Evolutionary conservation across 208 protist species (phyloP), one percentile per base, ranked within the genome.

Genomic region (Leishmania tarentolae): DNA sequence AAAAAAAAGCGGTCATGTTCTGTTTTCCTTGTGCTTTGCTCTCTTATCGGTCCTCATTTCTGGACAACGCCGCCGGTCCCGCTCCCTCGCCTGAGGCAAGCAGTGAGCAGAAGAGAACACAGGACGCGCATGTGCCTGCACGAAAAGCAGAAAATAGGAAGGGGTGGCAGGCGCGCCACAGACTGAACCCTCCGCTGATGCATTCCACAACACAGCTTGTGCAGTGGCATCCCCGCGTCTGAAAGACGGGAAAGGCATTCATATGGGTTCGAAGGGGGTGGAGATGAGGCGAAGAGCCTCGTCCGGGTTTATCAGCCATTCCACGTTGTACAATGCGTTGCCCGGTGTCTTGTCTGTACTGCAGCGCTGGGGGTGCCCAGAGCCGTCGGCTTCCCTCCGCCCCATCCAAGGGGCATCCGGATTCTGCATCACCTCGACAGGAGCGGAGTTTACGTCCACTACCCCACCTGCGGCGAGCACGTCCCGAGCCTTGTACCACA

Each of bases 401-500:
- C 44, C 21, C 9, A 73, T 47, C 68, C 37, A 73, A 11, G 19
- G 42, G 28, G 3, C 42, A n/a, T 11, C 28, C 42, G 68, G 21
- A 4, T 28, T 24, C 50, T 40, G 15, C 50, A 35, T 40, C 50
- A 93, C 88, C 57, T 91, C 88, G 1, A 95, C 88, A 8, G 94
- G 94, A 5, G 89, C 79, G 28, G 90, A 87, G 75, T 97, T 97
- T 42, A 95, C 92, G 77, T 96, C 90, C 35, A 95, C 88, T n/a
- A 91, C 78, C 42, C 92, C 92, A 52, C 89, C 86, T 4, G 78
- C 65, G 8, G 87, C 65, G 24, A 97, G 86, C 53, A 97, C 87
- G 57, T 97, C 87, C 31, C 89, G 82, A 11, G 94, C 90, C 2
- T 59, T 35, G 80, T 93, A 96, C 92, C 94, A 97, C 40, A 97